Conservation (phyloP, 176 grass and related monocot genomes). For the Triticum timopheevii region DNA sequence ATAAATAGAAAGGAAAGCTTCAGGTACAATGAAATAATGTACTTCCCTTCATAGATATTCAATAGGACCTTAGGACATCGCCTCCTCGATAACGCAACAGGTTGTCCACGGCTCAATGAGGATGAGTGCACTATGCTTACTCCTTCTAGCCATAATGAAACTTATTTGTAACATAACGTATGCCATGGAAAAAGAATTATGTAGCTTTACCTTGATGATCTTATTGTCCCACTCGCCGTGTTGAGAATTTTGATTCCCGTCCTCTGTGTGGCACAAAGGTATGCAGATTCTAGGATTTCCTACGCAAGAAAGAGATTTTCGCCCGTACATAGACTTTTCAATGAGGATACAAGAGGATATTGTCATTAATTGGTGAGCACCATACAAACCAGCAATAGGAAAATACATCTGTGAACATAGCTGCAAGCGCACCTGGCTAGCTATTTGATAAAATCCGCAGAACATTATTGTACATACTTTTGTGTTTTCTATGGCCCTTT, state of each 20-base stretch:
- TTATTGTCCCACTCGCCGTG: constrained; percentile 50
- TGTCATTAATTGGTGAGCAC: neutral
- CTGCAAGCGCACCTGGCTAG: neutral
- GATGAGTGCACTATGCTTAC: neutral
- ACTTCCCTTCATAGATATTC: neutral
- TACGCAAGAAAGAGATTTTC: constrained; percentile 8
- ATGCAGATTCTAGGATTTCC: constrained; percentile 47
- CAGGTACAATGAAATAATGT: neutral
- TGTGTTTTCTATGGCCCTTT: neutral
- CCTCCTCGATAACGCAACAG: no score
- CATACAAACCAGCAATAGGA: neutral
- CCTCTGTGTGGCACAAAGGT: constrained; percentile 49
- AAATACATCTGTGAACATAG: neutral
- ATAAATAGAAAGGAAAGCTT: neutral
- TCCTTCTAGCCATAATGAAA: neutral
- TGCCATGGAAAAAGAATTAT: neutral
- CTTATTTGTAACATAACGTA: neutral
- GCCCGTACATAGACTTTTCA: neutral
- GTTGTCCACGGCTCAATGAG: no score
- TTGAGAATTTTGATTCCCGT: constrained; percentile 58
- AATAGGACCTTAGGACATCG: neutral
- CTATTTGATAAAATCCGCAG: neutral
- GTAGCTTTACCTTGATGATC: constrained; percentile 53
- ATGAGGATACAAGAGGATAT: neutral
- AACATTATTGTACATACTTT: neutral